Percentiles rank a stretch among this genome's conserved stretches.
Evolutionary conservation across 2,329 filamentous ascomycete genomes (phyloP).

Genomic region (Pleurostoma richardsiae): DNA sequence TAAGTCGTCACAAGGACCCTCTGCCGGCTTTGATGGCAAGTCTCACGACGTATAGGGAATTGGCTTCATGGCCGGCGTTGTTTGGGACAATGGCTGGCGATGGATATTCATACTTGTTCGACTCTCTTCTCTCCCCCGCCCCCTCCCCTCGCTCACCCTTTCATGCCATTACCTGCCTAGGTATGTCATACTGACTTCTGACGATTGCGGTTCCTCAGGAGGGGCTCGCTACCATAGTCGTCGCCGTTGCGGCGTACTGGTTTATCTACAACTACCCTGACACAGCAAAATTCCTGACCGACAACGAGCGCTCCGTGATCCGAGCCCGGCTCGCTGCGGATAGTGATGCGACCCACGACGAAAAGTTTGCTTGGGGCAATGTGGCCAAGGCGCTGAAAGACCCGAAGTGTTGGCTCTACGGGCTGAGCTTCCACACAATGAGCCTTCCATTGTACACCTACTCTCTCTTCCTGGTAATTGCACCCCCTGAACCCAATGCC

Average conservation of each 20-base stretch:
- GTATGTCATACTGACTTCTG: background rate
- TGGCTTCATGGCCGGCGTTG: slow-evolving; percentile 45
- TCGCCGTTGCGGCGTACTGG: slow-evolving; percentile 44
- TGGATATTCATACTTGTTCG: slow-evolving; percentile 57
- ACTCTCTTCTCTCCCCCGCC: slow-evolving; percentile 29
- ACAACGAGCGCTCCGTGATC: slow-evolving; percentile 51
- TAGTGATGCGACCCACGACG: slow-evolving; percentile 63
- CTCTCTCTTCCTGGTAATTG: slow-evolving; percentile 45
- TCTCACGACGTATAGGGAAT: slow-evolving; percentile 35
- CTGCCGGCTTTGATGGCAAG: background rate
- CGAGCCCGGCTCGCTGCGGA: slow-evolving; percentile 60
- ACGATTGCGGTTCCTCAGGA: slow-evolving; percentile 28
- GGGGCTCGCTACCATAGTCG: slow-evolving; percentile 48
- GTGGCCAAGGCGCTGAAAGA: slow-evolving; percentile 61
- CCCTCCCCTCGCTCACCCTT: no score
- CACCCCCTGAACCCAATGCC: background rate
- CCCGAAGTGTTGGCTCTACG: slow-evolving; percentile 69
- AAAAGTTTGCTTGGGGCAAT: slow-evolving; percentile 63
- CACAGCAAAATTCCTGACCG: slow-evolving; percentile 51
- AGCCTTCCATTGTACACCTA: slow-evolving; percentile 56
- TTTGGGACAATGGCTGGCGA: slow-evolving; percentile 47
- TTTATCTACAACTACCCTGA: slow-evolving; percentile 64
- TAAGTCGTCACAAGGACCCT: slow-evolving; percentile 16
- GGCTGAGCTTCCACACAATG: slow-evolving; percentile 67
- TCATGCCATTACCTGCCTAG: no score